phyloP scores from a whole-genome alignment of 2,329 filamentous ascomycete species.

The Aspergillus fischeri region DNA sequence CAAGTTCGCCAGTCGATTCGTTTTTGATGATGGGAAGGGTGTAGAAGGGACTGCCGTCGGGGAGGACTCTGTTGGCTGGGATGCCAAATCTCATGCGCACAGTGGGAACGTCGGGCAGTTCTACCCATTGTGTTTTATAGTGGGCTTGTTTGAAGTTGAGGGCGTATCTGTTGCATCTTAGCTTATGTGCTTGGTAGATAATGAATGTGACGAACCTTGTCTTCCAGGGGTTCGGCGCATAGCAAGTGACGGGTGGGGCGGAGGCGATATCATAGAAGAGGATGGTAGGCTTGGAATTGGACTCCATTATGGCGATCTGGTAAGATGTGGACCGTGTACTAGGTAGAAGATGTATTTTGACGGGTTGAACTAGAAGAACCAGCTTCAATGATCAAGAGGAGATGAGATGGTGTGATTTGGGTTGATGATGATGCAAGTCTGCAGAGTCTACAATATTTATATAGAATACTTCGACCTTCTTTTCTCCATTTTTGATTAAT shows the following conservation, averaged over 20 bases:
- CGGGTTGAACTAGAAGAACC: not conserved
- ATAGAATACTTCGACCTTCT: too few relatives aligned
- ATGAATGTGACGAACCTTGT: not conserved
- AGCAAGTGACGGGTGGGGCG: conserved; percentile 26
- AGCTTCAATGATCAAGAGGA: not conserved
- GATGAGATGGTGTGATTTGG: not conserved
- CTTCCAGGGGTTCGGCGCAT: conserved; percentile 33
- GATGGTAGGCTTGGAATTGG: conserved; percentile 13
- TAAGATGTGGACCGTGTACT: not conserved
- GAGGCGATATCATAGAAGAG: conserved; percentile 46
- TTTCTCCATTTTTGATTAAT: too few relatives aligned
- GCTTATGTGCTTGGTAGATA: not conserved
- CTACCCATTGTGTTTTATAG: conserved; percentile 13
- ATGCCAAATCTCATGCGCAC: conserved; percentile 8
- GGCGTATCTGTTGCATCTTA: conserved; percentile 4
- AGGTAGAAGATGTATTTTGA: not conserved
- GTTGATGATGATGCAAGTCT: too few relatives aligned
- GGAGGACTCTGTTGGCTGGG: not conserved
- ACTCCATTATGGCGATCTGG: not conserved
- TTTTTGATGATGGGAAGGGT: not conserved
- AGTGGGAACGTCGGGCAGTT: conserved; percentile 9
- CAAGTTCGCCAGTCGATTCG: not conserved
- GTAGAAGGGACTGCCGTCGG: conserved; percentile 1
- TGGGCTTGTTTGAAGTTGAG: conserved; percentile 10
- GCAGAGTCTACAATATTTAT: too few relatives aligned